Evolutionary conservation across 2,329 filamentous ascomycete genomes (phyloP).

Genomic region (Calonectria naviculata): DNA sequence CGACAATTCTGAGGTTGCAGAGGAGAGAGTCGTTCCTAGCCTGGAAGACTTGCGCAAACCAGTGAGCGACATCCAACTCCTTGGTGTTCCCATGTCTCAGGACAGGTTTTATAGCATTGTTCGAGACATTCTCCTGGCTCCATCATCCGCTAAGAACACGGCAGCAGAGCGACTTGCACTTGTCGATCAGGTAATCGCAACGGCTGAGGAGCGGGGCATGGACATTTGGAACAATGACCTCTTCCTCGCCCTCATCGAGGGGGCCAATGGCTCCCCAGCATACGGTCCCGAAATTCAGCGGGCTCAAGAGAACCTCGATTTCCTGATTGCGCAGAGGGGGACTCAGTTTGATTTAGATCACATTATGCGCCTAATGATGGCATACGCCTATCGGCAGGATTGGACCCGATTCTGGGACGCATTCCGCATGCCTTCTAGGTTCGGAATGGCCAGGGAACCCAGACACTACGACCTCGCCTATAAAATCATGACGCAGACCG

Average conservation of each 20-base stretch:
- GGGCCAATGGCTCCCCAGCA: slow-evolving; percentile 46
- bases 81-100: slow-evolving; percentile 49
- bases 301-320: slow-evolving; percentile 58
- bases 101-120: slow-evolving; percentile 52
- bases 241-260: slow-evolving; percentile 59
- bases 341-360: slow-evolving; percentile 53
- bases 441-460: slow-evolving; percentile 59
- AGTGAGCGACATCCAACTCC: slow-evolving; percentile 52
- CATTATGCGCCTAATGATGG: slow-evolving; percentile 55
- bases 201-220: slow-evolving; percentile 58
- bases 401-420: slow-evolving; percentile 70
- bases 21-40: slow-evolving; percentile 3
- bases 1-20: background rate
- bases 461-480: slow-evolving; percentile 68
- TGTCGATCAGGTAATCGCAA: slow-evolving; percentile 56
- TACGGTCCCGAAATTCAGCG: slow-evolving; percentile 47
- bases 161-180: slow-evolving; percentile 48
- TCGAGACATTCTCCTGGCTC: slow-evolving; percentile 48
- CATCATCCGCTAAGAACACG: slow-evolving; percentile 29
- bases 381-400: slow-evolving; percentile 58
- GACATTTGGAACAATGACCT: slow-evolving; percentile 57
- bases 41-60: slow-evolving; percentile 40
- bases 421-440: slow-evolving; percentile 67
- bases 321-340: slow-evolving; percentile 52
- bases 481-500: slow-evolving; percentile 55